A percentile compares a stretch with the other conserved stretches of the same genome.
Conservation (phyloP, 495 filamentous ascomycete genomes). For the Aspergillus biplanus region DNA sequence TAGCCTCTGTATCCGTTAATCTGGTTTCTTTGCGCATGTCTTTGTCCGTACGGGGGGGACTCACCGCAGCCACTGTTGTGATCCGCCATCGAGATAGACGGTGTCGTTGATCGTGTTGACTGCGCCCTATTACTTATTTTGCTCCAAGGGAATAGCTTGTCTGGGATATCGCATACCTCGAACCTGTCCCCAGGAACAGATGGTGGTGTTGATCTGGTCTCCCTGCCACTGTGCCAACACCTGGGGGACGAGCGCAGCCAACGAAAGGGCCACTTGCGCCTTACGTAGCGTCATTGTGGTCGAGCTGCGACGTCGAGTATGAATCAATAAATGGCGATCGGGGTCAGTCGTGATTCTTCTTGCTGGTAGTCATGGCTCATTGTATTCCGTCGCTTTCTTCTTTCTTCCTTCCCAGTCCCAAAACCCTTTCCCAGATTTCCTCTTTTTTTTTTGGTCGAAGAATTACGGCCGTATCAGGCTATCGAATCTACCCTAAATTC, state of each 20-base stretch:
- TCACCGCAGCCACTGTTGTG: conserved; percentile 50
- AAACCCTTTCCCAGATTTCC: no score
- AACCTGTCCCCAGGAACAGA: conserved; percentile 60
- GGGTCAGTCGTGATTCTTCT: no score
- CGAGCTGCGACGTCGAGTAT: background rate
- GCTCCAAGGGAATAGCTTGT: background rate
- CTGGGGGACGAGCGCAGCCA: conserved; percentile 23
- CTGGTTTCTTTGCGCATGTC: no score
- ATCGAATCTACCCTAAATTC: no score
- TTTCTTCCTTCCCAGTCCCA: no score
- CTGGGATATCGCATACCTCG: conserved; percentile 43
- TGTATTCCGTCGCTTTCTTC: no score
- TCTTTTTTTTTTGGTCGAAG: no score
- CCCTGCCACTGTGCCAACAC: conserved; percentile 24
- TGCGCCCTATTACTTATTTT: conserved; percentile 25
- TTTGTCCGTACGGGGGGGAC: no score
- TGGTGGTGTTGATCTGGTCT: conserved; percentile 49
- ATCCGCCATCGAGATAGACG: conserved; percentile 70
- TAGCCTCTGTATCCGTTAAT: no score
- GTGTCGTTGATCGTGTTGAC: conserved; percentile 66
- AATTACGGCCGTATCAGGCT: no score
- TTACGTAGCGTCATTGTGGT: background rate
- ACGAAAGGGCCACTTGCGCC: conserved; percentile 1
- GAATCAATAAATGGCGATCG: background rate
- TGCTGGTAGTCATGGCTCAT: no score